phyloP scores from a whole-genome alignment of 1,284 basidiomycete genomes.

The Tetrapyrgos nigripes region DNA sequence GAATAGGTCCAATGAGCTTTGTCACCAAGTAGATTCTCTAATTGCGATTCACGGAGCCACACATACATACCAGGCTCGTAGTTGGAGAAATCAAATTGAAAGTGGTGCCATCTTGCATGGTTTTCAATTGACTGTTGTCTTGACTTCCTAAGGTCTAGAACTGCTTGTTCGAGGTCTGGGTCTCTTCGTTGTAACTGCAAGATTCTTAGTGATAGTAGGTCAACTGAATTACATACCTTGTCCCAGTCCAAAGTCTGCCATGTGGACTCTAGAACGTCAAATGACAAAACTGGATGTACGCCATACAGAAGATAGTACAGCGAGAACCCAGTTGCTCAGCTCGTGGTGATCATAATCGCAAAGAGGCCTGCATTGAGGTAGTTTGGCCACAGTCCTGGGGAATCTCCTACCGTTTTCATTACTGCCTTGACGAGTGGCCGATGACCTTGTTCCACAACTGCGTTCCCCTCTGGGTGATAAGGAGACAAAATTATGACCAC shows the following conservation, averaged over 20 bases:
- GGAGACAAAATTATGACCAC: slow-evolving; percentile 30
- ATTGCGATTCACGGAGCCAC: slow-evolving; percentile 6
- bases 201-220: slow-evolving; percentile 16
- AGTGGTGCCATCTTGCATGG: background rate
- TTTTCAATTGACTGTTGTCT: background rate
- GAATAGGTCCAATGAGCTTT: too few relatives aligned
- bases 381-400: slow-evolving; percentile 19
- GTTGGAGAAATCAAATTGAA: background rate
- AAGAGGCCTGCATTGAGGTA: slow-evolving; percentile 19
- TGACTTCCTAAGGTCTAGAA: background rate
- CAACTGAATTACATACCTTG: background rate
- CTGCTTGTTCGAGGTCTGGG: background rate
- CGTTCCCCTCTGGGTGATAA: slow-evolving; percentile 41
- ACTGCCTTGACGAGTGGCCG: slow-evolving; percentile 29
- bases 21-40: background rate
- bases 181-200: slow-evolving; percentile 2
- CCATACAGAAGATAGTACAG: slow-evolving; percentile 31
- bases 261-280: slow-evolving; percentile 2
- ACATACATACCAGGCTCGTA: slow-evolving; percentile 3
- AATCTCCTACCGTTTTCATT: slow-evolving; percentile 27
- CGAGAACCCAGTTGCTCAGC: slow-evolving; percentile 20
- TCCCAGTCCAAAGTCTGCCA: slow-evolving; percentile 14
- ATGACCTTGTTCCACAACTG: slow-evolving; percentile 32
- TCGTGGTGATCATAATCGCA: slow-evolving; percentile 22
- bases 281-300: slow-evolving; percentile 15